Percentiles rank a stretch among this genome's conserved stretches.
Conservation (phyloP, 768 basidiomycete species). For the Chalciporus chontae region DNA sequence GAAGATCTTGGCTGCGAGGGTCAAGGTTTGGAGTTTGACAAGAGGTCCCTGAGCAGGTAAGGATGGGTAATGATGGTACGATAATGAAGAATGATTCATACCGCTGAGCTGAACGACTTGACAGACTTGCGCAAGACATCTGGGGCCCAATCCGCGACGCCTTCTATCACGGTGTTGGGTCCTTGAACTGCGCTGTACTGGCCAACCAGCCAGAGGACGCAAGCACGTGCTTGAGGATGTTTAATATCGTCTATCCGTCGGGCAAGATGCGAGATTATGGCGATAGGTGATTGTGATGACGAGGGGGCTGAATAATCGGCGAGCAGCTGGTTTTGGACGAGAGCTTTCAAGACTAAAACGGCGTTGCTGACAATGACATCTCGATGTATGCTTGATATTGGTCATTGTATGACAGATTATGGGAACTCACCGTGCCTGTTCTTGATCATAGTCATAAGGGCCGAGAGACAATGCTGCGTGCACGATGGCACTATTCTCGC, state of each 20-base stretch:
- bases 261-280: constrained; percentile 78
- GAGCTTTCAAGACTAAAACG: constrained; percentile 79
- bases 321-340: constrained; percentile 68
- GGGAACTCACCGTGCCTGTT: constrained; percentile 60
- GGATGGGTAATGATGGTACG: not conserved
- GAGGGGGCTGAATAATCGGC: constrained; percentile 29
- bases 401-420: not conserved
- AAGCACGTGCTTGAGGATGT: constrained; percentile 79
- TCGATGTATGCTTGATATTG: constrained; percentile 29
- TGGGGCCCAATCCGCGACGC: constrained; percentile 77
- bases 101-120: constrained; percentile 73
- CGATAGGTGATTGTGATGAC: constrained; percentile 42
- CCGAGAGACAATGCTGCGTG: constrained; percentile 65
- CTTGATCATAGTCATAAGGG: constrained; percentile 77
- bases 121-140: constrained; percentile 82
- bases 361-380: constrained; percentile 77
- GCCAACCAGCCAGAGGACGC: constrained; percentile 90
- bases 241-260: constrained; percentile 73
- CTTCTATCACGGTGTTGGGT: constrained; percentile 40
- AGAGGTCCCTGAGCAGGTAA: constrained; percentile 41
- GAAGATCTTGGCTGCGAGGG: constrained; percentile 82
- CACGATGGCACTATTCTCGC: constrained; percentile 67
- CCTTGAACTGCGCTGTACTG: constrained; percentile 62
- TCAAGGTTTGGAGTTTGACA: constrained; percentile 83
- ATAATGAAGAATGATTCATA: constrained; percentile 20